These are phyloP conservation scores for Xylaria flabelliformis DNA, from an alignment of 495 filamentous ascomycete genomes.

Conservation along the genomic window DNA sequence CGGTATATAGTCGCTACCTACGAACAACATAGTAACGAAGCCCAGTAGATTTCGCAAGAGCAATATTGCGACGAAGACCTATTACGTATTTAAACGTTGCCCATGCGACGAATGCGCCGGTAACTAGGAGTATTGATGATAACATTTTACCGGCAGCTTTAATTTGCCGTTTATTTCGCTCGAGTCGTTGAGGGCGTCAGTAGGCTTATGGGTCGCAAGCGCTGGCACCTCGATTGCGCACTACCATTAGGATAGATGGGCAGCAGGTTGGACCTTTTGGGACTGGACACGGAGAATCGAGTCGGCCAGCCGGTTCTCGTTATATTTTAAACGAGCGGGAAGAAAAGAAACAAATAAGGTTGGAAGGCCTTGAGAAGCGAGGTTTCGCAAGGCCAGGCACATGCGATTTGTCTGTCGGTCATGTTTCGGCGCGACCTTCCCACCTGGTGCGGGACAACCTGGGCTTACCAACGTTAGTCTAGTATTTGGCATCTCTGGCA, in stretches of 20 bases:
- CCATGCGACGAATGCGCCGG: constrained; percentile 27
- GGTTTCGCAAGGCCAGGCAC: constrained; percentile 4
- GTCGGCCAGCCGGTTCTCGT: constrained; percentile 24
- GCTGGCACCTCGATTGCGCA: constrained; percentile 11
- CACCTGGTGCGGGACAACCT: constrained; percentile 9
- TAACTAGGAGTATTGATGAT: constrained; percentile 21
- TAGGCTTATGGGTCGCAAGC: not conserved
- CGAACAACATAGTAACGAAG: constrained; percentile 54
- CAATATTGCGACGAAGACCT: constrained; percentile 48
- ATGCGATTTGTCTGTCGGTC: constrained; percentile 12
- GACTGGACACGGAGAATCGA: constrained; percentile 1
- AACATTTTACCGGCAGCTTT: constrained; percentile 13
- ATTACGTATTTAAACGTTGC: constrained; percentile 26
- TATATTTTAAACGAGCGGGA: not conserved
- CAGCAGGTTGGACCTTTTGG: not conserved
- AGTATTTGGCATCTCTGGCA: constrained; percentile 17
- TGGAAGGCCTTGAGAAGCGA: not conserved
- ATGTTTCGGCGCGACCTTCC: constrained; percentile 13
- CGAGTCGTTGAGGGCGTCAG: not conserved
- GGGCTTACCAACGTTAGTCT: constrained; percentile 2
- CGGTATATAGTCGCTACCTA: constrained; percentile 39
- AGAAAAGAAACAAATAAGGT: constrained; percentile 3
- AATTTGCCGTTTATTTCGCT: not conserved
- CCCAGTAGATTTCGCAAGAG: constrained; percentile 51
- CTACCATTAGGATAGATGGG: not conserved